phyloP scores from a whole-genome alignment of 176 grass and related monocot genomes.

The Dendrocalamus sinicus region DNA sequence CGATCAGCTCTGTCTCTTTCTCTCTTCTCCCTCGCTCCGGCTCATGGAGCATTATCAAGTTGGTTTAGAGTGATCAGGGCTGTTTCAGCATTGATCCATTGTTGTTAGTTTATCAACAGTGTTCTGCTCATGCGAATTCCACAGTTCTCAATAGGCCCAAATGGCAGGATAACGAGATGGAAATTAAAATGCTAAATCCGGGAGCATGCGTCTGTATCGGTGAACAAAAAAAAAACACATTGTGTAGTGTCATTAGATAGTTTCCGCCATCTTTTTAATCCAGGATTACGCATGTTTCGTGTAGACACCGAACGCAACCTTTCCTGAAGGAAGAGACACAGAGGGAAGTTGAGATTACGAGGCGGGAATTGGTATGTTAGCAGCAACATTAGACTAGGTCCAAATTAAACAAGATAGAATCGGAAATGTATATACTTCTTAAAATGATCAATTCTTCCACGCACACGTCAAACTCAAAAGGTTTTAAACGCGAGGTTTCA shows the following conservation, averaged over 20 bases:
- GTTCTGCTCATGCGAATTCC: neutral
- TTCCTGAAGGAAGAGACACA: neutral
- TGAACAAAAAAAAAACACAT: neutral
- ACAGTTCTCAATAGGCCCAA: neutral
- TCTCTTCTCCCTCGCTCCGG: neutral
- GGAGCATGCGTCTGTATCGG: neutral
- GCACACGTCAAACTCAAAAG: neutral
- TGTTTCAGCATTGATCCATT: neutral
- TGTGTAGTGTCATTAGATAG: neutral
- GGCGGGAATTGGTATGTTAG: neutral
- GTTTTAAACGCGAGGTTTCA: neutral
- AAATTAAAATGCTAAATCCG: neutral
- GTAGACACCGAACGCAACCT: slow-evolving; percentile 9
- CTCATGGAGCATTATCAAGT: neutral
- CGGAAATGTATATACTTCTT: neutral
- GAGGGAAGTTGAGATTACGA: neutral
- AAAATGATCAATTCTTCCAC: neutral
- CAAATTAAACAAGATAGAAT: neutral
- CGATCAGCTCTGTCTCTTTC: neutral
- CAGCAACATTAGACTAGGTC: neutral
- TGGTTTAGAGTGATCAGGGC: neutral
- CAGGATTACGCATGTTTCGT: neutral
- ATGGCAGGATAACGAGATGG: neutral
- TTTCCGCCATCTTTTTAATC: neutral
- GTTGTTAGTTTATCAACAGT: neutral